These are phyloP conservation scores for Termitomyces sp. DNA, from an alignment of 768 basidiomycete species.

Conservation along the genomic window DNA sequence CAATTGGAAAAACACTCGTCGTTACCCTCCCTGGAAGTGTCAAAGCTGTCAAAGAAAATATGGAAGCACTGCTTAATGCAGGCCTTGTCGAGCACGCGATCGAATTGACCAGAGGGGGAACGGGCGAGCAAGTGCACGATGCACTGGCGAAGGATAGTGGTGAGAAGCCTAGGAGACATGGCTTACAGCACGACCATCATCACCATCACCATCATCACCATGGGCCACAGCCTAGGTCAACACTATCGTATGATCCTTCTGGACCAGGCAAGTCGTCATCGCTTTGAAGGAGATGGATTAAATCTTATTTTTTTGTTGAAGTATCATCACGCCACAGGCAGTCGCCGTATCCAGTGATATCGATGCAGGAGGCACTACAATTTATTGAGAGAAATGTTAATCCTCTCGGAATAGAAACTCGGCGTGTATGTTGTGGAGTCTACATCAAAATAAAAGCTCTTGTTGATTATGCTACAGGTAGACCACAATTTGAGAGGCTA, in stretches of 20 bases:
- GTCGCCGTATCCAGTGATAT: conserved; percentile 75
- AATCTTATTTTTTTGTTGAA: conserved; percentile 25
- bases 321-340: conserved; percentile 70
- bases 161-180: conserved; percentile 25
- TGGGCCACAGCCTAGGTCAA: conserved; percentile 53
- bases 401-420: conserved; percentile 37
- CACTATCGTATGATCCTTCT: conserved; percentile 68
- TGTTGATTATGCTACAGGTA: conserved; percentile 44
- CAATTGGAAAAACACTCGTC: conserved; percentile 61
- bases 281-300: neutral
- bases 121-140: conserved; percentile 58
- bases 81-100: conserved; percentile 70
- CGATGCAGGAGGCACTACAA: conserved; percentile 62
- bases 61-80: conserved; percentile 56
- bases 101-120: conserved; percentile 69
- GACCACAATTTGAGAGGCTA: conserved; percentile 57
- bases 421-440: conserved; percentile 39
- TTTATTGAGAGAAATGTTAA: conserved; percentile 50
- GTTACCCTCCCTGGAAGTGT: conserved; percentile 84
- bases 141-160: conserved; percentile 35
- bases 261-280: conserved; percentile 49
- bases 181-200: conserved; percentile 34
- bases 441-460: neutral
- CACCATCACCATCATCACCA: conserved; percentile 32
- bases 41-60: conserved; percentile 81